Percentiles rank a stretch among this genome's conserved stretches.
These are phyloP conservation scores for Sambucus nigra DNA, from an alignment of 129 eudicot species.

Conservation along the genomic window DNA sequence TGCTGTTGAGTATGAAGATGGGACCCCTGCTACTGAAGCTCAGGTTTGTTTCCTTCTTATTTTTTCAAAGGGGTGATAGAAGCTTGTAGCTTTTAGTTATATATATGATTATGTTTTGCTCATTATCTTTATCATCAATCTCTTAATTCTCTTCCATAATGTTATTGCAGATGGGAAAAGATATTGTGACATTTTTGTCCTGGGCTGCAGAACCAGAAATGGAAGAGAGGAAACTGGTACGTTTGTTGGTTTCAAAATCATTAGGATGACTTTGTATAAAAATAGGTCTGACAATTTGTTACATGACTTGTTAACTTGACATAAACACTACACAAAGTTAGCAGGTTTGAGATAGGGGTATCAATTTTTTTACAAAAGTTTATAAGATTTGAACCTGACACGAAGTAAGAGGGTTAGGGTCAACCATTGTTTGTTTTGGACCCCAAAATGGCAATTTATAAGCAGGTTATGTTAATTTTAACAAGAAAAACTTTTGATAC, in stretches of 20 bases:
- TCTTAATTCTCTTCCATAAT: neutral
- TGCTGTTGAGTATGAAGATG: constrained; percentile 83
- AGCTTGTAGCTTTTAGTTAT: neutral
- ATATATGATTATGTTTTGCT: neutral
- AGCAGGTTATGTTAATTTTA: no score
- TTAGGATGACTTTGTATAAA: no score
- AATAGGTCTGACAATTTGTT: no score
- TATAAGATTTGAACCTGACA: no score
- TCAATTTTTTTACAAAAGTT: no score
- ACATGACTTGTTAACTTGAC: neutral
- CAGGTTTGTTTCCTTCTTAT: constrained; percentile 29
- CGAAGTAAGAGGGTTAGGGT: no score
- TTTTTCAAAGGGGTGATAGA: neutral
- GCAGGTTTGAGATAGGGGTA: no score
- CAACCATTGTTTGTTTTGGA: no score
- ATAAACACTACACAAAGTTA: no score
- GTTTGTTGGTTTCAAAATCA: constrained; percentile 1
- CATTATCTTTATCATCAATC: neutral
- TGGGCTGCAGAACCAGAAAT: constrained; percentile 96
- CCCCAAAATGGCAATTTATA: no score
- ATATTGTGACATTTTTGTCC: constrained; percentile 54
- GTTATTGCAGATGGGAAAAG: constrained; percentile 69
- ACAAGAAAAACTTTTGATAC: no score
- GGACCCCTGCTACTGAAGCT: constrained; percentile 80
- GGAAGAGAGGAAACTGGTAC: constrained; percentile 85